phyloP scores from a whole-genome alignment of 352 stramenopile genomes.

The Pythium plurisporium region DNA sequence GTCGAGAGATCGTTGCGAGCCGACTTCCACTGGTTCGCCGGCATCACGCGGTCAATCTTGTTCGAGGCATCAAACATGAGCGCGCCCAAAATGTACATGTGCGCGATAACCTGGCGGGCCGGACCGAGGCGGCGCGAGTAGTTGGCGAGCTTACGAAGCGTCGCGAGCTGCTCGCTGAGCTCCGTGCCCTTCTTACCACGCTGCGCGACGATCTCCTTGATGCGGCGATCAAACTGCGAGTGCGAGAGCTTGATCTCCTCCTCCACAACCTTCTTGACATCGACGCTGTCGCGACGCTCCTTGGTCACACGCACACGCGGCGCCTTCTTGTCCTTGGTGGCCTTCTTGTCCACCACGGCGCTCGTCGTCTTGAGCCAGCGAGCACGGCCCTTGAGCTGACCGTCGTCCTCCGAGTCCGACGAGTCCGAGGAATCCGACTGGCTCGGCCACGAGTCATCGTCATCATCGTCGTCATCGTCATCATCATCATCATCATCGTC shows the following conservation, averaged over 20 bases:
- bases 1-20: conserved; percentile 57
- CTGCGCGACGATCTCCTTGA: conserved; percentile 83
- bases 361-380: conserved; percentile 91
- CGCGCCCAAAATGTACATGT: conserved; percentile 78
- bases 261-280: conserved; percentile 60
- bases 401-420: conserved; percentile 73
- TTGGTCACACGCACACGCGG: conserved; percentile 33
- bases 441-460: conserved; percentile 28
- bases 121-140: conserved; percentile 72
- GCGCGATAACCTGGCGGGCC: conserved; percentile 68
- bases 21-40: conserved; percentile 67
- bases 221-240: conserved; percentile 74
- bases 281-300: conserved; percentile 43
- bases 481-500: conserved; percentile 33
- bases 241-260: conserved; percentile 79
- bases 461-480: conserved; percentile 18
- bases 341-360: conserved; percentile 30
- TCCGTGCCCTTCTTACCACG: conserved; percentile 83
- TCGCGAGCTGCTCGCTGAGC: conserved; percentile 59
- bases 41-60: conserved; percentile 87
- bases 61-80: conserved; percentile 79
- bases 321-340: conserved; percentile 26
- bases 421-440: conserved; percentile 49
- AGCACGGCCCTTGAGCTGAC: conserved; percentile 93
- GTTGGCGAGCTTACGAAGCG: conserved; percentile 75